These are phyloP conservation scores for Trichoderma endophyticum DNA, from an alignment of 2,329 filamentous ascomycete species.

Conservation along the genomic window DNA sequence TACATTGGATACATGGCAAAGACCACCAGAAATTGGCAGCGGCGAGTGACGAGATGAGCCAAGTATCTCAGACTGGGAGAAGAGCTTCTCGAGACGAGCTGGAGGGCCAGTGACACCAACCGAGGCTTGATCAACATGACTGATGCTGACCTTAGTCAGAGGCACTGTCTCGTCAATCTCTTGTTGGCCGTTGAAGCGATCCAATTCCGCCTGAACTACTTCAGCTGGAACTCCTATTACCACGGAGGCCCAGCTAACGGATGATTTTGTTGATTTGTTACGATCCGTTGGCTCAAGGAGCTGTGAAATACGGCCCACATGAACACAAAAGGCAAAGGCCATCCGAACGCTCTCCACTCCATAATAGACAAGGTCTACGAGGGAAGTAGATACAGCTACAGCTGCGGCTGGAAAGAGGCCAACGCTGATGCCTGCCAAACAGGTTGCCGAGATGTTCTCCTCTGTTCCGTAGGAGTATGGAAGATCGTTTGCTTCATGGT, in stretches of 20 bases:
- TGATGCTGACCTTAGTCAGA: constrained; percentile 38
- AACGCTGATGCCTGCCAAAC: constrained; percentile 42
- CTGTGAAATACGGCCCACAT: constrained; percentile 41
- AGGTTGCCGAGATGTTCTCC: neutral
- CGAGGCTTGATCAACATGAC: constrained; percentile 31
- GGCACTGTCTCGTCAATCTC: neutral
- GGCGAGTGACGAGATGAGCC: constrained; percentile 18
- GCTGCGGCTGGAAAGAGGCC: constrained; percentile 44
- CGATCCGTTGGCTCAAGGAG: constrained; percentile 34
- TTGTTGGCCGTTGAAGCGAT: constrained; percentile 26
- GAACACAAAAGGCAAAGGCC: constrained; percentile 46
- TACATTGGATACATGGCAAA: constrained; percentile 42
- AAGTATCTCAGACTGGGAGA: constrained; percentile 25
- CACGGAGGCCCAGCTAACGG: constrained; percentile 43
- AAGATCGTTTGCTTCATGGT: neutral
- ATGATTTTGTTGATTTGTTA: constrained; percentile 24
- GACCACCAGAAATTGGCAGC: constrained; percentile 35
- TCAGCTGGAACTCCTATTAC: constrained; percentile 32
- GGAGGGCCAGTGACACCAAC: constrained; percentile 40
- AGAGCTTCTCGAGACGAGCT: constrained; percentile 27
- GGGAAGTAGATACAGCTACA: constrained; percentile 37
- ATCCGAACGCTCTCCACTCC: constrained; percentile 41
- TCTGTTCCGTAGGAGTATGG: neutral
- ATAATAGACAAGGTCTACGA: constrained; percentile 38
- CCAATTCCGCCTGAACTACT: constrained; percentile 38